Conservation (phyloP, 179 eudicot genomes). For the Pouteria campechiana region DNA sequence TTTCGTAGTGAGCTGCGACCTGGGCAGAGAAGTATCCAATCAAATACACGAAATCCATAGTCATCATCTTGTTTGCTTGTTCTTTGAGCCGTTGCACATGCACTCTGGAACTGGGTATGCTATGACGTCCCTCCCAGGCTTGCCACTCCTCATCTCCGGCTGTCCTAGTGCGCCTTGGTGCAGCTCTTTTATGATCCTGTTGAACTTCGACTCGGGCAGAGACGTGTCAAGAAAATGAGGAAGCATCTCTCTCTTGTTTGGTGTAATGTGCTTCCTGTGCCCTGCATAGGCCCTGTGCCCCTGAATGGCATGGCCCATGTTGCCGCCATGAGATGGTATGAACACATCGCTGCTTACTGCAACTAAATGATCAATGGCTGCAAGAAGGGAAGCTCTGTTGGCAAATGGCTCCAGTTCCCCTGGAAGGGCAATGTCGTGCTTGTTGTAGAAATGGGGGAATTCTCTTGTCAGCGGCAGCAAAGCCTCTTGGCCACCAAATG, state of each 20-base stretch:
- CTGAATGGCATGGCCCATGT: constrained; percentile 95
- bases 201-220: constrained; percentile 65
- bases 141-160: constrained; percentile 68
- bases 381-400: constrained; percentile 62
- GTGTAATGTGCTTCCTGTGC: constrained; percentile 82
- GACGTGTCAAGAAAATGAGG: constrained; percentile 65
- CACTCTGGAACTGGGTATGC: constrained; percentile 88
- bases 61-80: too few species aligned
- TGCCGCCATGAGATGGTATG: constrained; percentile 97
- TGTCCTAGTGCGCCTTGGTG: constrained; percentile 83
- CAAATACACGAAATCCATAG: too few species aligned
- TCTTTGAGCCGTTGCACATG: constrained; percentile 54
- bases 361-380: constrained; percentile 83
- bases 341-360: constrained; percentile 85
- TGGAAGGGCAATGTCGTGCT: constrained; percentile 72
- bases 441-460: constrained; percentile 72
- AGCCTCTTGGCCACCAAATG: constrained; percentile 78
- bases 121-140: constrained; percentile 75
- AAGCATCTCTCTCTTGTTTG: constrained; percentile 88
- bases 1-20: too few species aligned
- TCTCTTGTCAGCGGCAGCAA: constrained; percentile 56
- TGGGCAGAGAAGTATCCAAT: too few species aligned
- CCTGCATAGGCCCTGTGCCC: constrained; percentile 95
- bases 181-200: constrained; percentile 50
- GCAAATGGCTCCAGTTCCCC: constrained; percentile 71